Base-by-base conservation (phyloP, 176 grass and related monocot species). In the Ensete ventricosum region DNA sequence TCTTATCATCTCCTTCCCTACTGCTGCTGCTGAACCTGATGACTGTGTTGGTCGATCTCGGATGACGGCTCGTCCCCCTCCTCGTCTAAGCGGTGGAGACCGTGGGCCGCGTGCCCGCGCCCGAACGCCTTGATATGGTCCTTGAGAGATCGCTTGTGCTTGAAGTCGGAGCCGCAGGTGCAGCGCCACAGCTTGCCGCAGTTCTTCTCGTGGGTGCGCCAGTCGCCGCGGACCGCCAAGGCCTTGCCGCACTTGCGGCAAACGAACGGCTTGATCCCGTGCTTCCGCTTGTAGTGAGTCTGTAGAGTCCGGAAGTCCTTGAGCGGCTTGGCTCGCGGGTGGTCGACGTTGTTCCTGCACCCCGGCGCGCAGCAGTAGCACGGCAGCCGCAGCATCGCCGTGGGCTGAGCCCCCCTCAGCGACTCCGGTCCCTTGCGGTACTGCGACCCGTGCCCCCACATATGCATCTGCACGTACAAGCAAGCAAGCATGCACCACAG, bases 131-230 rank as follows among this genome's bases (percentile, higher is more conserved):
- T 67, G 77, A 91, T 85, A 77, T 91, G 89, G 43, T 91, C 89
- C 89, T 91, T 91, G 71, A 91, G 89, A 0, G 89, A 91, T 2
- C 89, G 73, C 83, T 91, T 91, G 83, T 91, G 89, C 81, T 91
- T 91, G 89, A 91, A 91, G 85, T 91, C 89, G 71, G 89, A 91
- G 4, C 89, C 89, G 82, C 89, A 91, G 74, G 78, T 62, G 78
- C 89, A 91, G 89, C 88, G 88, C 89, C 89, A 91, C 80, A 91
- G 89, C 83, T 83, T 91, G 89, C 89, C 89, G 80, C 89, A 91
- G 89, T 91, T 91, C 85, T 91, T 91, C 85, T 91, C 89, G 83
- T 91, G 89, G 8, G 89, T 91, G 52, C 89, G 85, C 89, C 89
- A 91, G 89, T 91, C 89, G 78, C 89, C 89, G 80, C 89, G 89